Base-by-base conservation (phyloP, 352 stramenopile species). In the Globisporangium okanoganense region DNA sequence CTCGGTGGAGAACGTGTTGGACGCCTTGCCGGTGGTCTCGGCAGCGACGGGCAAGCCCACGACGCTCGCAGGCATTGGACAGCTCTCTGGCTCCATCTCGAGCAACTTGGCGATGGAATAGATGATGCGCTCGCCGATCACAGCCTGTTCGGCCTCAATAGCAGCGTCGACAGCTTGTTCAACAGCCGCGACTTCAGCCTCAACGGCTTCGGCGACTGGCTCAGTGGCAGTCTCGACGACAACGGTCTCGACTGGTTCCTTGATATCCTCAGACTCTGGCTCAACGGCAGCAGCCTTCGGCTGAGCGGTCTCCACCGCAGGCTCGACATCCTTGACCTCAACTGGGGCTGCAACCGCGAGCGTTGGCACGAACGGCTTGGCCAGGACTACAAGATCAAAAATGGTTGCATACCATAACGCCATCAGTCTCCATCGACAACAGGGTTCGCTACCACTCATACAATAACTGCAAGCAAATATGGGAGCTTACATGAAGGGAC, bases 51-150 rank as follows among this genome's bases (percentile, higher is more conserved):
- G 59, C 53, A 78, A 73, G 2, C 71, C 72, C 33, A 86, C 73
- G 22, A 93, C 72, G 13, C 74, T 61, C 12, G 74, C 60, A 6
- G 84, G 84, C 47, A 90, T 77, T 12, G 66, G 66, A 16, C 74
- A 88, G 31, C 58, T 61, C 49, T 79, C 72, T 6, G 81, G 81
- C 53, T 91, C 79, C 70, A 93, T 78, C 65, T 85, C 76, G 0
- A 93, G 70, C 56, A 93, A 58, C 60, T 90, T 71, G 24, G 83
- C 77, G 47, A 93, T 89, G 22, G 84, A 89, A 69, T 90, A 93
- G 48, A 88, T 74, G 66, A 90, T 82, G 43, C 81, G 79, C 52
- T 76, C 76, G 12, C 65, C 62, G 38, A 82, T 83, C 56, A 75
- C 69, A 25, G 64, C 63, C 58, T 81, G 64, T 56, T 82, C 64